Base-by-base conservation (phyloP, 2,329 filamentous ascomycete species). In the Dothistroma septosporum region DNA sequence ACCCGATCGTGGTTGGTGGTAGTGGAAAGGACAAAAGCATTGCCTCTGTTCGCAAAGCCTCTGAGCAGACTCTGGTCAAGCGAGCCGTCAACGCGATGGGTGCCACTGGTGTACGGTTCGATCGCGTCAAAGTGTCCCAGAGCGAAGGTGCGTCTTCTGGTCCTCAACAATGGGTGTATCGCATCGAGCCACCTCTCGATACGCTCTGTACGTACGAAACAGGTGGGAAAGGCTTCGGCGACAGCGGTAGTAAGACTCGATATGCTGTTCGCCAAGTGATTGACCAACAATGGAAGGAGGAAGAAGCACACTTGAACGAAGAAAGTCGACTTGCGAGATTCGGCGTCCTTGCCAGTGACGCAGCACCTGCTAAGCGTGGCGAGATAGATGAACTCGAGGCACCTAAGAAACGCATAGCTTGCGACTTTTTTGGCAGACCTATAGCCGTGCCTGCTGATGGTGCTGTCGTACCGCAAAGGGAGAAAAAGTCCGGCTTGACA, bases 111-210 rank as follows among this genome's bases (percentile, higher is more conserved):
- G 85, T 97, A 16, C 82, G 84, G 1, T 88, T 97, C 73, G 89
- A 96, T 66, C 88, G 87, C 70, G 88, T 89, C 12, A 87, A 87
- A 68, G 84, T 97, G 48, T 58, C 57, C 31, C 92, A 96, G 70
- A 82, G 81, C 12, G 88, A 90, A 37, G 56, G 50, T 32, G 35
- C 50, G 28, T 59, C 53, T 50, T 62, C 58, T 41, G 62, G 64
- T 57, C 41, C 55, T 21, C 49, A 59, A 37, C 75, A 70, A 60
- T 97, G 87, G 83, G 87, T 96, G 9, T 97, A 96, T 75, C 86
- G 94, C 57, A 92, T 99, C 90, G 93, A 97, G 71, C 94, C 94
- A 83, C 80, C 85, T 0, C 81, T 99, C n/a, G 94, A 99, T 75
- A 80, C 83, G 9, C 82, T 97, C 0, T 82, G 88, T 0, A 83